These are phyloP conservation scores for Pythium brassicae DNA, from an alignment of 352 stramenopile species.

Conservation along the genomic window DNA sequence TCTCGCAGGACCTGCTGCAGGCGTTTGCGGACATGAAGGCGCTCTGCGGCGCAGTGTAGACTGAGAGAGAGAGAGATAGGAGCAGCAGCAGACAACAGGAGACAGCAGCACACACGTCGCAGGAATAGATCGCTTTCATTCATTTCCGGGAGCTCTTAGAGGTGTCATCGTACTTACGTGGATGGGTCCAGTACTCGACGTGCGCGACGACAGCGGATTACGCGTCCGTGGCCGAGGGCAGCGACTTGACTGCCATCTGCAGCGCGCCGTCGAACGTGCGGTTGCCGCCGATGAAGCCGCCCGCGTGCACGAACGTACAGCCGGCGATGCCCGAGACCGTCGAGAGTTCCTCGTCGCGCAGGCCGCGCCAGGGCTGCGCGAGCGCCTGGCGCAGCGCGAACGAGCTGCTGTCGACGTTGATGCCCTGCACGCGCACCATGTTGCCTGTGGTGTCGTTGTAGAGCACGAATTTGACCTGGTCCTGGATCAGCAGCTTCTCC, in stretches of 20 bases:
- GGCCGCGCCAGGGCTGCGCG: constrained; percentile 90
- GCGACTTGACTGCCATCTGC: constrained; percentile 88
- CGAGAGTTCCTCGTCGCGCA: constrained; percentile 92
- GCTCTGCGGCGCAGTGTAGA: constrained; percentile 15
- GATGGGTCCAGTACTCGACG: no score
- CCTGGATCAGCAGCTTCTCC: constrained; percentile 79
- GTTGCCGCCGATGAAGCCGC: constrained; percentile 99
- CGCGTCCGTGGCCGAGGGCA: constrained; percentile 10
- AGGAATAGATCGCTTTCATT: no score
- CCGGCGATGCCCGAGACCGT: constrained; percentile 87
- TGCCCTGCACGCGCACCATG: constrained; percentile 96
- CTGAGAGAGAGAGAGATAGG: neutral
- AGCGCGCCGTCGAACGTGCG: constrained; percentile 94
- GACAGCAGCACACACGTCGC: neutral
- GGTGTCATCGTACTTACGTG: no score
- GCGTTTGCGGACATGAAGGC: constrained; percentile 81
- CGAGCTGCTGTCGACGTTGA: constrained; percentile 89
- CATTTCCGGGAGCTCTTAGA: no score
- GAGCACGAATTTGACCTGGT: constrained; percentile 96
- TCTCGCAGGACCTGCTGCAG: constrained; percentile 66
- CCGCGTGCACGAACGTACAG: constrained; percentile 96
- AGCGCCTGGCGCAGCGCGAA: constrained; percentile 94
- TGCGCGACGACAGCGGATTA: no score
- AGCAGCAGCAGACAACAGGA: neutral
- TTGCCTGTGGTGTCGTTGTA: constrained; percentile 91